These are phyloP conservation scores for Raphidocelis subcapitata DNA, from an alignment of 139 green algal genomes.

Conservation along the genomic window DNA sequence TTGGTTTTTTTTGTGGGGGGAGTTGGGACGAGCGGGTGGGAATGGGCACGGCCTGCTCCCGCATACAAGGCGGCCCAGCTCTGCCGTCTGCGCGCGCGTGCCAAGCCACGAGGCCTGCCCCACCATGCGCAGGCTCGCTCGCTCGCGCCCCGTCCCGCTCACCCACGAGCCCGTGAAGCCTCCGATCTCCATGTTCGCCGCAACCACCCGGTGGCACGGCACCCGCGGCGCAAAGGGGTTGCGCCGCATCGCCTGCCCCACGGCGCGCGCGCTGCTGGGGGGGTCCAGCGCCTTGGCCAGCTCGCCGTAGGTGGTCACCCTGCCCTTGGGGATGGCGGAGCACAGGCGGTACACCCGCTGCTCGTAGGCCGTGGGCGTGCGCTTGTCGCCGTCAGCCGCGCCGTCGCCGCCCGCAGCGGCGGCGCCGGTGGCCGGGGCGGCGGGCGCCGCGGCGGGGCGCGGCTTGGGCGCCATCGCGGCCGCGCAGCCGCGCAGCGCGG, in stretches of 20 bases:
- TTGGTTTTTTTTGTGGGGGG: too few relatives aligned
- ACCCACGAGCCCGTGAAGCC: constrained; percentile 74
- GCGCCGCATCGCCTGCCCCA: constrained; percentile 69
- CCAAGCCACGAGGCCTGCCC: neutral
- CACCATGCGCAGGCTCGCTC: neutral
- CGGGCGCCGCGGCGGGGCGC: constrained; percentile 6
- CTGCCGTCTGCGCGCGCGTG: neutral
- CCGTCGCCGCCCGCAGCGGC: neutral
- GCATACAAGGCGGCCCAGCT: neutral
- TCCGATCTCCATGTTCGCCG: constrained; percentile 56
- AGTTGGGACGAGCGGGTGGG: neutral
- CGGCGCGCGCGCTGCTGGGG: constrained; percentile 52
- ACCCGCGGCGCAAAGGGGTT: constrained; percentile 77
- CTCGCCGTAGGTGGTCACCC: constrained; percentile 70
- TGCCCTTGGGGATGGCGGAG: constrained; percentile 62
- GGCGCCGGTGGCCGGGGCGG: neutral
- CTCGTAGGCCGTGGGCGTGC: constrained; percentile 56
- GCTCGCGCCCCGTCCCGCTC: neutral
- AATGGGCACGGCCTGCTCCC: neutral
- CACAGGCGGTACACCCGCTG: constrained; percentile 61
- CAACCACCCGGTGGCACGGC: constrained; percentile 80
- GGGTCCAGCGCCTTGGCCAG: constrained; percentile 50
- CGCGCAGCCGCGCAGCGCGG: neutral
- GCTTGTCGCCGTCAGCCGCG: constrained; percentile 14
- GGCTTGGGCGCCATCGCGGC: neutral